A percentile compares a stretch with the other conserved stretches of the same genome.
These are phyloP conservation scores for Rhizoclosmatium globosum DNA, from an alignment of 192 early-diverging fungal genomes.

Conservation along the genomic window DNA sequence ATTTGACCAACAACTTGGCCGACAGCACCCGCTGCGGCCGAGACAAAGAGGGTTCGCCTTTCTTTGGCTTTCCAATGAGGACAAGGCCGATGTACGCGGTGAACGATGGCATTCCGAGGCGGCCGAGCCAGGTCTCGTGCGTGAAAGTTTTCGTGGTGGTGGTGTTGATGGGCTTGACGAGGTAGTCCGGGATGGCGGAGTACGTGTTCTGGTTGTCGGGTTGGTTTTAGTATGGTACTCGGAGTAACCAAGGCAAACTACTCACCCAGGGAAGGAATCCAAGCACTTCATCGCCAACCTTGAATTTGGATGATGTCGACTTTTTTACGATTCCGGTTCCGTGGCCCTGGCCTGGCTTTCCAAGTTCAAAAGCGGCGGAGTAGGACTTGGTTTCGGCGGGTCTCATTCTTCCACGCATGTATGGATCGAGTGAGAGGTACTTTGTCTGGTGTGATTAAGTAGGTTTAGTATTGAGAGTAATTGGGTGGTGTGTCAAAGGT, in stretches of 20 bases:
- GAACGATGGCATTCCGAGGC: constrained; percentile 82
- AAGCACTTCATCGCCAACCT: constrained; percentile 71
- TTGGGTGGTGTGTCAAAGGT: no score
- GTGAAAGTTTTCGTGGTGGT: constrained; percentile 53
- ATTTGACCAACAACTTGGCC: constrained; percentile 82
- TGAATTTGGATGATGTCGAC: constrained; percentile 64
- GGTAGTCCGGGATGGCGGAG: no score
- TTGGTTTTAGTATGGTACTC: no score
- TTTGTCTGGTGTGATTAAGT: neutral
- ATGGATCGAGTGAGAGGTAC: constrained; percentile 62
- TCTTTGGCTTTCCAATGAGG: constrained; percentile 73
- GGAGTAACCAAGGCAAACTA: no score
- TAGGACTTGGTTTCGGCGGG: constrained; percentile 48
- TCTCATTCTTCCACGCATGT: constrained; percentile 76
- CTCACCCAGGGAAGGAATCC: constrained; percentile 65
- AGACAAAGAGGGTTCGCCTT: constrained; percentile 88
- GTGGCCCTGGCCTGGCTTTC: constrained; percentile 67
- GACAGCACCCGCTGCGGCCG: constrained; percentile 78
- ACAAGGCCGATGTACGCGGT: constrained; percentile 78
- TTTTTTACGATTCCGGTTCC: constrained; percentile 72
- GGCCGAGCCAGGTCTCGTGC: constrained; percentile 65
- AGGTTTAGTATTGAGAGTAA: no score
- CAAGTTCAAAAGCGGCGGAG: constrained; percentile 59
- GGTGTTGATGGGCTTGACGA: neutral
- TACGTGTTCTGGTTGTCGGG: no score